Evolutionary conservation across 495 filamentous ascomycete genomes (phyloP), one percentile per base, ranked within the genome.

Genomic region (Echria macrotheca): DNA sequence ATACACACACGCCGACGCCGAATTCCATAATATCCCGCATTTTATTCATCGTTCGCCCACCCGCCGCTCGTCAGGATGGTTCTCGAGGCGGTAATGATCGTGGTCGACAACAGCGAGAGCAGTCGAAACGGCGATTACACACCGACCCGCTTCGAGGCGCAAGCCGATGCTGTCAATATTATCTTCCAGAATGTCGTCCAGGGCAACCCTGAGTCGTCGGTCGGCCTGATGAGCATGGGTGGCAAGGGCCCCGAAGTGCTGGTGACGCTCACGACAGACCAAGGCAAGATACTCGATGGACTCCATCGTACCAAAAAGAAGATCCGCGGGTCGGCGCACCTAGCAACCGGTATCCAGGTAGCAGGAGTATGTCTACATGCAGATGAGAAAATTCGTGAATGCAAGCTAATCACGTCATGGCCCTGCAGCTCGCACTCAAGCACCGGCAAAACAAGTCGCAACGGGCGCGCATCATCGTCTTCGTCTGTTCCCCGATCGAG

Each of bases 221-320:
- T 97, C 46, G 93, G 93, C 51, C 76, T 99, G 41, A 95, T 99
- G 90, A 96, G 87, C 68, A 96, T 97, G 91, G 93, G 88, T 49
- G 93, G 93, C 58, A 91, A 91, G 60, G 89, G 90, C 10, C 93
- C 93, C 33, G 94, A 99, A 71, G 90, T 97, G 48, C 78, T 97
- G 31, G 91, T 93, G 21, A 99, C 94, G 17, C 77, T 97, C 66
- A 97, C 93, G 40, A 86, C 87, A 37, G 91, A 97, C 64, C 86
- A 91, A 58, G 94, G 93, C 60, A 91, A 94, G 69, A 89, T 99
- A 52, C 74, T 96, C 54, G 87, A 93, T 39, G 93, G 93, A 44
- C 73, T 99, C 55, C 91, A 97, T 64, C 80, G 86, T 48, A 97
- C 90, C 24, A 96, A 95, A 75, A 93, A 91, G 68, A 96, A 96